Evolutionary conservation across 2,329 filamentous ascomycete species (phyloP), one percentile per base, ranked within the genome.

Genomic region (Penicillium sp.): DNA sequence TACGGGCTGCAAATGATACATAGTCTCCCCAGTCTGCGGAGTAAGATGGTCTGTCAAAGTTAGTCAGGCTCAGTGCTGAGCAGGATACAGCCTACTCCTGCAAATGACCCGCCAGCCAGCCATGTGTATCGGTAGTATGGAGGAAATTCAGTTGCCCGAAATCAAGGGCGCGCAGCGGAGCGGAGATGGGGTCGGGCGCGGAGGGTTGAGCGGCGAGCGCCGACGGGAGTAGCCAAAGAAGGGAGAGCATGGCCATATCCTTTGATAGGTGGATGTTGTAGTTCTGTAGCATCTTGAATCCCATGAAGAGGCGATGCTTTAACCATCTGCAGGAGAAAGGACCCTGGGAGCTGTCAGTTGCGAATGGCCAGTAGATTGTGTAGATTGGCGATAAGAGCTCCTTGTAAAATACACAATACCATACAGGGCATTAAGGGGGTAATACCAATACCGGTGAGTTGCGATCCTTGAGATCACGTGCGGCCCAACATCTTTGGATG

Each of bases 1-100:
- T 85, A 69, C 93, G 91, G 34, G 88, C 80, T 32, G 92, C 85
- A 69, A 99, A 97, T 6, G 93, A 97, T 65, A 97, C 83, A 74
- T 97, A 99, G 75, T 99, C 94, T 54, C 94, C 94, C 92, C 94
- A 97, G 73, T 99, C 94, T 44, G 91, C 93, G 6, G 90, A 92
- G 74, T 95, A 99, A 56, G 94, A 93, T 3, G 91, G 82, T 76
- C 88, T 91, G 58, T 40, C 50, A 50, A 36, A 39, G 52, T 65
- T 53, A 62, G 62, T 61, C 50, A 53, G 54, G 45, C 34, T 55
- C 48, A 45, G 27, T 47, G 16, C 52, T 34, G 40, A 48, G 44
- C 39, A 31, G 48, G 38, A 22, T 36, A 3, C n/a, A 31, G 46
- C 82, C 67, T 78, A 91, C 87, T 99, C 94, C 77, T 92, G 88